Conservation (phyloP, 1,139 yeast species). For the Wickerhamiella infanticola region DNA sequence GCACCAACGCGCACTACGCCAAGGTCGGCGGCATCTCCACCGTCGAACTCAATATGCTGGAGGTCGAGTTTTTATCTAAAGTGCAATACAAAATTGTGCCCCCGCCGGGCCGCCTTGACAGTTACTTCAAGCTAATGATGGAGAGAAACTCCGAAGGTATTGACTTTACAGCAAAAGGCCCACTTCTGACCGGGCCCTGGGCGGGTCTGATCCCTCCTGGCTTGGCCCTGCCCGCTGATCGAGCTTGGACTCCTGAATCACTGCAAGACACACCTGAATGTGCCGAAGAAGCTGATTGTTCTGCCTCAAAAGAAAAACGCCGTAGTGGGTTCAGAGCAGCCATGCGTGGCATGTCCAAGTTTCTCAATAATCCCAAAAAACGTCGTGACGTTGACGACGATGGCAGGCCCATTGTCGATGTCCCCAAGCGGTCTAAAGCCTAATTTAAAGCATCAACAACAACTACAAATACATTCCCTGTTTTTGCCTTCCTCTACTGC, state of each 20-base stretch:
- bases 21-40: conserved; percentile 90
- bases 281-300: conserved; percentile 2
- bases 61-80: conserved; percentile 68
- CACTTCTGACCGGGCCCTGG: neutral
- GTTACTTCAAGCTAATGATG: conserved; percentile 19
- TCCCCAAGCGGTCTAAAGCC: neutral
- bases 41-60: conserved; percentile 72
- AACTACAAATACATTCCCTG: too few relatives aligned
- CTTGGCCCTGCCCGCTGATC: neutral
- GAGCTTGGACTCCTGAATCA: neutral
- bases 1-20: conserved; percentile 87
- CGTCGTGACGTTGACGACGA: neutral
- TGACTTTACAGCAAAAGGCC: neutral
- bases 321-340: neutral
- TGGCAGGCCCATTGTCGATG: neutral
- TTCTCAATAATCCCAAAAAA: neutral
- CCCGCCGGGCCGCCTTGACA: conserved; percentile 23
- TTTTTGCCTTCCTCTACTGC: too few relatives aligned
- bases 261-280: neutral
- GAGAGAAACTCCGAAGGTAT: neutral
- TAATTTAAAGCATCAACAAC: too few relatives aligned
- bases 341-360: neutral
- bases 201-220: neutral
- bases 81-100: conserved; percentile 70
- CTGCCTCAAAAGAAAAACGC: neutral